Evolutionary conservation across 768 basidiomycete genomes (phyloP), one percentile per base, ranked within the genome.

Genomic region (Austroboletus eburneus): DNA sequence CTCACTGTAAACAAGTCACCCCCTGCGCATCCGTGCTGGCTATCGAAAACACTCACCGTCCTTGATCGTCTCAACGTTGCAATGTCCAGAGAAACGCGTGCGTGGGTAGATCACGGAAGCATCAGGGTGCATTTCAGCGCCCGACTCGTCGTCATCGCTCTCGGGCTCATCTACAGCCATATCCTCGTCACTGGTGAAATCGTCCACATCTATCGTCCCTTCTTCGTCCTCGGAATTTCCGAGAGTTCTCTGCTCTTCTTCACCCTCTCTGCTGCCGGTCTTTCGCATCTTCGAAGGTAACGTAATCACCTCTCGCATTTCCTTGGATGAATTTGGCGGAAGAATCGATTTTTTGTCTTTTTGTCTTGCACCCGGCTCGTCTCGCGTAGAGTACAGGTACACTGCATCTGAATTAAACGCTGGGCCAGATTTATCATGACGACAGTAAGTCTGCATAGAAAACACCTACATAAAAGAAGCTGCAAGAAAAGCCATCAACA

Each of bases 51-150:
- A 60, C 82, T 57, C 52, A 85, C 91, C 89, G 62, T 93, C 91
- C 65, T 95, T 95, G 34, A 91, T 77, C 0, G 92, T 95, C 50
- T 81, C 81, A 1, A 87, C 71, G 58, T 93, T 95, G 45, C 83
- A 79, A 25, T 82, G 79, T 13, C 91, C 91, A 32, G 64, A 60
- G 64, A 76, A 94, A 14, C 77, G 75, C 50, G 63, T 65, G 33
- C 82, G 78, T 22, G 91, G 90, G 51, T 77, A 66, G 39, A 92
- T 66, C 32, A 81, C 64, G 12, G 83, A 76, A 4, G 78, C 74
- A 41, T 65, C 62, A 17, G 54, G 45, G 18, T 68, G 34, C 24
- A 52, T 52, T 17, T 67, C 65, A 5, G 57, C 37, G 21, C 54
- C 55, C 30, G 32, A 47, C 21, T 66, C 67, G 14, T 66, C 66